phyloP scores from a whole-genome alignment of 352 stramenopile species.

The Globisporangium canariense region DNA sequence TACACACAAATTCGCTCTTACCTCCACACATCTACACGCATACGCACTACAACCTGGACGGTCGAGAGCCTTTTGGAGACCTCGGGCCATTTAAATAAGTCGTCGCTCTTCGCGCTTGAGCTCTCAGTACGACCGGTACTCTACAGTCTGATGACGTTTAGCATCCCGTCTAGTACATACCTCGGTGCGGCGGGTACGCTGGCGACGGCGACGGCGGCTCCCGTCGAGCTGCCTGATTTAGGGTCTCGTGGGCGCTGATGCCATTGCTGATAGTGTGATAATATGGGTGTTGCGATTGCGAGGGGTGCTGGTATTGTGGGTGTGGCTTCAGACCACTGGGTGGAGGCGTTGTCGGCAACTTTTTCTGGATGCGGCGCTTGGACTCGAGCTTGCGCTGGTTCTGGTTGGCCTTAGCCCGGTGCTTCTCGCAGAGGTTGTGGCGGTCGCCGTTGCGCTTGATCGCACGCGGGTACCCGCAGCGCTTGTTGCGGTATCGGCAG shows the following conservation, averaged over 20 bases:
- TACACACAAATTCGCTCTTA: not conserved
- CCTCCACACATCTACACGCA: not conserved
- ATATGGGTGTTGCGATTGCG: not conserved
- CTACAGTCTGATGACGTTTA: not conserved
- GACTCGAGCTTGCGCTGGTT: conserved; percentile 82
- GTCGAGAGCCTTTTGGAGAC: not conserved
- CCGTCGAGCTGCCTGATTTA: not conserved
- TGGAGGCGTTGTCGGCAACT: conserved; percentile 7
- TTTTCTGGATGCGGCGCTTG: conserved; percentile 69
- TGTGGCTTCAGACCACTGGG: not conserved
- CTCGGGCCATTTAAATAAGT: not conserved
- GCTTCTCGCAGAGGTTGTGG: conserved; percentile 61
- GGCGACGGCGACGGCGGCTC: not conserved
- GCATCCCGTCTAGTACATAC: not conserved
- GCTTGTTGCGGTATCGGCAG: conserved; percentile 66
- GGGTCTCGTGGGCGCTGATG: not conserved
- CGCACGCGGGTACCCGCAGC: conserved; percentile 49
- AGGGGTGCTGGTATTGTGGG: not conserved
- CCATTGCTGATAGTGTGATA: not conserved
- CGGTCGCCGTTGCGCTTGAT: conserved; percentile 68
- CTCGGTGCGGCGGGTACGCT: not conserved
- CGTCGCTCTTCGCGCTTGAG: not conserved
- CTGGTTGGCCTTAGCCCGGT: conserved; percentile 72
- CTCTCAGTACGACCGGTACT: conserved; percentile 7
- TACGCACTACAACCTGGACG: not conserved